Evolutionary conservation across 768 basidiomycete species (phyloP), one percentile per base, ranked within the genome.

Genomic region (Mycena amicta): DNA sequence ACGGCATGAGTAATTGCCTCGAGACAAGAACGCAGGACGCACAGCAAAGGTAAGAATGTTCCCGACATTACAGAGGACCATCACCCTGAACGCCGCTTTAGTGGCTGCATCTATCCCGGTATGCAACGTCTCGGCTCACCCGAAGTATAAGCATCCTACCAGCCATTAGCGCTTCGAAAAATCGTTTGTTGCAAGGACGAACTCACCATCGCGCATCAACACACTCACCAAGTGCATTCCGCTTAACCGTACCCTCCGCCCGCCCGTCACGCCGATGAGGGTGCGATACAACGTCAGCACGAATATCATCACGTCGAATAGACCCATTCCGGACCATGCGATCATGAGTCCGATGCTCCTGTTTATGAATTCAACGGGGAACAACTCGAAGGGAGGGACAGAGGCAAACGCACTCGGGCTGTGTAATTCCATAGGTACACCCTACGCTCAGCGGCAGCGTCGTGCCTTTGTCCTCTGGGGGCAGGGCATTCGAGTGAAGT

Each of bases 291-390:
- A 20, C 47, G 47, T 49, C 26, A 49, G 26, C 25, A 20, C 47
- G 47, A 49, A 49, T 5, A 49, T 49, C 47, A 49, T 25, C 5
- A 29, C 23, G 26, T 49, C 47, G 47, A 49, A 49, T 8, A 28
- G 25, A 13, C 47, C 47, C 47, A 49, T 49, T 6, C 6, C 47
- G 25, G 47, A 49, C 47, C 47, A 49, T 13, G 61, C 40, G 30
- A 55, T 31, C 1, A 52, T 52, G 4, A 54, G 50, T n/a, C 52
- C 50, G 20, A 29, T 8, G 29, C 39, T 58, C 45, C 61, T 62
- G 26, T 6, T 1, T 12, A 22, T 12, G 15, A 12, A 23, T 6
- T 25, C 31, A n/a, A 2, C 3, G 33, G 5, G 18, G 33, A 3
- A n/a, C 23, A 39, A n/a, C n/a, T n/a, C n/a, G 15, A 53, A 23